Conservation (phyloP, 805 yeast species). For the Yarrowia divulgata region DNA sequence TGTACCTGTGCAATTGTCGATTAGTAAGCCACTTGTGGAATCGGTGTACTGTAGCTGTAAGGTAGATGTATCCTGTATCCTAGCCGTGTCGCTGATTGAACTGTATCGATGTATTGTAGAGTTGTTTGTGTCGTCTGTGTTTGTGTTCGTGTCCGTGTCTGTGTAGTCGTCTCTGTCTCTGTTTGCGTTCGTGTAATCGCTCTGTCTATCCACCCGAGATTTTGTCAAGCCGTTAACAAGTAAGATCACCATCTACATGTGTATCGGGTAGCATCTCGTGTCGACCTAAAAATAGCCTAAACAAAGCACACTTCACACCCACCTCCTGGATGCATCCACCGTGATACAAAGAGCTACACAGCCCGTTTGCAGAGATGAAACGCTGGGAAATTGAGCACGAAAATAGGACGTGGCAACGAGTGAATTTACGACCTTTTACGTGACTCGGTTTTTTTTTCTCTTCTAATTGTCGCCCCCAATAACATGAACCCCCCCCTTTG, state of each 20-base stretch:
- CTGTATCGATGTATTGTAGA: too few relatives aligned
- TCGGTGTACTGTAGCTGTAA: background rate
- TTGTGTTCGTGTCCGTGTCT: background rate
- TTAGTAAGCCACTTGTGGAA: too few relatives aligned
- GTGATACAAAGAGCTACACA: conserved; percentile 18
- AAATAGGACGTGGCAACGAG: too few relatives aligned
- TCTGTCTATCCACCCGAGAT: too few relatives aligned
- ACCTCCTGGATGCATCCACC: background rate
- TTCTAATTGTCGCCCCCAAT: too few relatives aligned
- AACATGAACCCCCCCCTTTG: background rate
- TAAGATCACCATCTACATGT: too few relatives aligned
- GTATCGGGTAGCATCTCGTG: background rate
- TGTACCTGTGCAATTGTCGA: too few relatives aligned
- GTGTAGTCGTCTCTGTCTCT: background rate
- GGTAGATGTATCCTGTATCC: too few relatives aligned
- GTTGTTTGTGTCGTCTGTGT: background rate
- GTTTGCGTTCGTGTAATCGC: background rate
- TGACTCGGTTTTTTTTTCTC: too few relatives aligned
- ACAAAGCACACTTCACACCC: conserved; percentile 9
- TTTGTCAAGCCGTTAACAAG: too few relatives aligned
- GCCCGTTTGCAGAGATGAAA: background rate
- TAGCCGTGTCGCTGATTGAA: too few relatives aligned
- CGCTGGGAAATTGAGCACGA: background rate
- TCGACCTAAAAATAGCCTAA: conserved; percentile 34
- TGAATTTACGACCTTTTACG: too few relatives aligned